Evolutionary conservation across 106 monocot species (phyloP), one percentile per base, ranked within the genome.

Genomic region (Apostasia ramifera): DNA sequence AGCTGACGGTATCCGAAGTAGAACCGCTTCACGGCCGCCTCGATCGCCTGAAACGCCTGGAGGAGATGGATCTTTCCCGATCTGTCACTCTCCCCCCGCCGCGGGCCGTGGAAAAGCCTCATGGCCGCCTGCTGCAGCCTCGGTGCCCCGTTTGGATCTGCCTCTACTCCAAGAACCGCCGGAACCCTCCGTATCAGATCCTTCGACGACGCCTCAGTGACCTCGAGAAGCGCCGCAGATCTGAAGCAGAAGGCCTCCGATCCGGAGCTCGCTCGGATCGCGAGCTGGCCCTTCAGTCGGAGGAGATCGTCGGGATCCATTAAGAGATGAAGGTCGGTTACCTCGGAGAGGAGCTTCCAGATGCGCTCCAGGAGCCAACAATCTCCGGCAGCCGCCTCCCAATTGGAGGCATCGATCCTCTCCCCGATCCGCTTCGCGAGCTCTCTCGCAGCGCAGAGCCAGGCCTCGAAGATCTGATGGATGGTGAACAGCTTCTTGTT

Each of bases 221-320:
- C 54, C 1, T 81, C 76, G 6, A 83, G 43, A 62, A 93, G 75
- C 1, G 83, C 79, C 13, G 55, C 51, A 10, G 92, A 93, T 5
- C 92, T 51, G 81, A 88, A 83, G 66, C 85, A 88, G 66, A 81
- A 75, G 10, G 80, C 69, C 13, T 74, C 76, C 8, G 72, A 67
- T 12, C 50, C 67, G 3, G 71, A 61, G 15, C 59, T 52, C 3
- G 84, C 46, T 1, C 69, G 71, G 42, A 91, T 74, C 15, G 68
- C 84, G 11, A 89, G 81, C 78, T 80, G 78, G 67, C 74, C 85
- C 66, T 80, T 94, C 48, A 94, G 82, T 13, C 81, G 75, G 51
- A 94, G 84, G 78, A 94, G 82, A 57, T 89, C 93, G 62, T 89
- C 80, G 2, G 93, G 89, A 60, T 89, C 93, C 93, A 81, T 82